Base-by-base conservation (phyloP, 495 filamentous ascomycete species). In the Massariosphaeria phaeospora region DNA sequence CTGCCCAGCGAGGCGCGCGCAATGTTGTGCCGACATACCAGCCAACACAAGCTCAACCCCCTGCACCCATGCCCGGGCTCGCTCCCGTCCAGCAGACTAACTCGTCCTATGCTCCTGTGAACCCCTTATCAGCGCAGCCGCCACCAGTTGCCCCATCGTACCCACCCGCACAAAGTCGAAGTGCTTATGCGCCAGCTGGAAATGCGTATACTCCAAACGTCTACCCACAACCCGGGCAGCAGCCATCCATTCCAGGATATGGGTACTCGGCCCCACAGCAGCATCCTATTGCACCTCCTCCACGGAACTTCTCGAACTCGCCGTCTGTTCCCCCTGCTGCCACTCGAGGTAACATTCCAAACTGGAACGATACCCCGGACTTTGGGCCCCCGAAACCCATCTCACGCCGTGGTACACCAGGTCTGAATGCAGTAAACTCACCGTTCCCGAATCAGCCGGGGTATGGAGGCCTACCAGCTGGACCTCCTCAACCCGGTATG, bases 351-450 rank as follows among this genome's bases (percentile, higher is more conserved):
- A 82, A 85, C 52, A 79, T 81, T 35, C 79, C 81, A 29, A 84
- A 84, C 47, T 99, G 93, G 93, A 99, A 99, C 61, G 93, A 99
- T 70, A 82, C 91, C 50, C 93, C 93, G 0, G 82, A 69, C 25
- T 65, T 95, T 60, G 87, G 96, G 24, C 77, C 81, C 25, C 94
- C 91, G 66, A 74, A 84, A 34, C 80, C 84, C 23, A 73, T 77
- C 10, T 77, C 83, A 10, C 79, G 89, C 49, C 77, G 83, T 62
- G 76, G 74, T 31, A 95, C 90, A 10, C 89, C 90, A 25, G 80
- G 77, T 33, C 68, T 78, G 41, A 67, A 71, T 17, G 68, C 83
- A 12, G 78, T 88, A 44, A 78, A 73, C 39, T 77, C 84, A 25
- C 82, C 86, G 12, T 90, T 89, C 72, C 76, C 80, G 10, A 81